Evolutionary conservation across 75 land plant genomes (phyloP), one percentile per base, ranked within the genome.

Genomic region (Pinus albicaulis): DNA sequence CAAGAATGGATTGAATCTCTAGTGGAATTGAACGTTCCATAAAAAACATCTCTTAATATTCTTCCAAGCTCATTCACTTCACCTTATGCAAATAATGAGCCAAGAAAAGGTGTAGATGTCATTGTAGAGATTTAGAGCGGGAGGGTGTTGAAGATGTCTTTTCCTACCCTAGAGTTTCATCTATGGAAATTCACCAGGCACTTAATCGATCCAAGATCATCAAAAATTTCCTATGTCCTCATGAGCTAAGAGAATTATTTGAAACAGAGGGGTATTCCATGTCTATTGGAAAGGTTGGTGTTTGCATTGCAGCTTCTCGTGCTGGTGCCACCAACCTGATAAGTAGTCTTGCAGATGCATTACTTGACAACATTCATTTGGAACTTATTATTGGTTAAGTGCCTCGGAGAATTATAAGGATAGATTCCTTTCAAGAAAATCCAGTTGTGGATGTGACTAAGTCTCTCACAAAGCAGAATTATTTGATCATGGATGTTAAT

Each of bases 101-200:
- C 36, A 34, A 34, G 36, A 34, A 34, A 34, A 3, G 36, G 3
- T 34, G 36, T 3, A 34, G 1, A 34, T 34, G 3, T 34, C 36
- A 34, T 34, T 34, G 36, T 34, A 34, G 1, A 34, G 36, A 2
- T 34, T 34, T 34, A 34, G 36, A 34, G 36, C 1, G 36, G 36
- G 36, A 34, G 36, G 36, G 36, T 2, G 36, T 34, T 34, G 36
- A 34, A 3, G 1, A 34, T 34, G 36, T 34, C 1, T 34, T 60
- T 22, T 3, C 81, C 83, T 22, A 85, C 90, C 19, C 92, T 92
- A 64, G 98, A 95, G 90, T 90, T 92, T 76, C 95, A 90, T 74
- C 36, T 34, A 34, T 34, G 36, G 3, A 34, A 34, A 34, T 34
- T 34, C 36, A 34, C 36, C 36, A 60, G 4, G 2, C 62, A 2